Evolutionary conservation across 1,284 basidiomycete species (phyloP), one percentile per base, ranked within the genome.

Genomic region (Pseudozyma hubeiensis): DNA sequence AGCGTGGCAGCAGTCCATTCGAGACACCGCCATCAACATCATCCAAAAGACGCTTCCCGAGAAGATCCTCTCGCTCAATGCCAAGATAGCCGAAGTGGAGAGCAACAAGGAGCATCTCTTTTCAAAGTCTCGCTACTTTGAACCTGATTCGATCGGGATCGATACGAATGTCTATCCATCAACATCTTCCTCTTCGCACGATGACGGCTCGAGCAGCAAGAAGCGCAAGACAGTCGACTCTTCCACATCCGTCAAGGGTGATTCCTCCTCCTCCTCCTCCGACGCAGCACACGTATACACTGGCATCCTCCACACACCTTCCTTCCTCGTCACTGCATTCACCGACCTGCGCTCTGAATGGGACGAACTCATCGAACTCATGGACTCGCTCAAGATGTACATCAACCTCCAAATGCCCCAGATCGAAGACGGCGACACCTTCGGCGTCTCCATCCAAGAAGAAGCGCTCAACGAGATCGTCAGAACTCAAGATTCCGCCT

Each of bases 371-470:
- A 61, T 76, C 24, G 62, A 61, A n/a, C 33, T 60, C 31, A 76
- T 60, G 53, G 74, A 76, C 47, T 48, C 59, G 2, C 59, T 76
- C 46, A 76, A 76, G 31, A 73, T 76, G 69, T 76, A 69, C 56
- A 73, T 76, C 65, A 76, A 76, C 50, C 65, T 76, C 1, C 65
- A 65, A 39, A 72, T 76, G 59, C 74, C 74, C 16, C 58, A 67
- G 44, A 76, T 76, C 65, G 74, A 76, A 51, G 74, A 76, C 51
- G 74, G 74, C 43, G 74, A 76, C 37, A 76, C 74, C 4, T 73
- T 76, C 10, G 74, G 74, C 31, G 69, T 72, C 14, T 72, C 69
- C 8, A 67, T 76, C 16, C 74, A 76, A 41, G 74, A 76, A 65
- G 74, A 76, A 40, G 74, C 69, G 19, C 57, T 76, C 29, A 69